Conservation (phyloP, 805 yeast genomes). For the Barnettozyma californica region DNA sequence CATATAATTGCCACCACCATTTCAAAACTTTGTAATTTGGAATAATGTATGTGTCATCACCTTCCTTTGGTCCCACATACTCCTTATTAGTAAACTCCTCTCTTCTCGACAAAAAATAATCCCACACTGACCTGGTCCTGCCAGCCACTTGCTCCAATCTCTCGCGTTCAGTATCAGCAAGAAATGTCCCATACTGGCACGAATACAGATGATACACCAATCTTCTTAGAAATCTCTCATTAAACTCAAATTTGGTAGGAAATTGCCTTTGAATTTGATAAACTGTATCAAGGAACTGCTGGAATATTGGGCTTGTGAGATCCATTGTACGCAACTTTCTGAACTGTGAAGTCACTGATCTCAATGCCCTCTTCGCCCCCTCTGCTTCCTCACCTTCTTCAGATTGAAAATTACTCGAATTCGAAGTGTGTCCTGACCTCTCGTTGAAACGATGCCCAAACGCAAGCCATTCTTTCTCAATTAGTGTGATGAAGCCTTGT, state of each 20-base stretch:
- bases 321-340: constrained; percentile 46
- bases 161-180: constrained; percentile 71
- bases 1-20: constrained; percentile 90
- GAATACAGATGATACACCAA: constrained; percentile 84
- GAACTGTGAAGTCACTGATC: constrained; percentile 45
- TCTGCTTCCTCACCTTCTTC: constrained; percentile 44
- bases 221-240: constrained; percentile 81
- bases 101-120: constrained; percentile 75
- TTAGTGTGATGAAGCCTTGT: constrained; percentile 77
- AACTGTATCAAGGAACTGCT: constrained; percentile 87
- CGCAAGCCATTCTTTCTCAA: constrained; percentile 94
- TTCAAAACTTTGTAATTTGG: constrained; percentile 59
- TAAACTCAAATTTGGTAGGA: constrained; percentile 76
- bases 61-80: constrained; percentile 30
- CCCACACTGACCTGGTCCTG: constrained; percentile 83
- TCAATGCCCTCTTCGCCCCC: constrained; percentile 40
- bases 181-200: constrained; percentile 91
- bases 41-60: constrained; percentile 34
- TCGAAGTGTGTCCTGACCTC: constrained; percentile 65
- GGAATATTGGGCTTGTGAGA: constrained; percentile 85
- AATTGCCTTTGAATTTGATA: constrained; percentile 71
- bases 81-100: constrained; percentile 58
- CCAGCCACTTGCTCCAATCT: constrained; percentile 36
- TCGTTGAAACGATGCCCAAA: constrained; percentile 90
- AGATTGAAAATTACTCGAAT: constrained; percentile 30